A percentile compares a stretch with the other conserved stretches of the same genome.
phyloP scores from a whole-genome alignment of 2,329 filamentous ascomycete species.

The Aspergillus ibericus region DNA sequence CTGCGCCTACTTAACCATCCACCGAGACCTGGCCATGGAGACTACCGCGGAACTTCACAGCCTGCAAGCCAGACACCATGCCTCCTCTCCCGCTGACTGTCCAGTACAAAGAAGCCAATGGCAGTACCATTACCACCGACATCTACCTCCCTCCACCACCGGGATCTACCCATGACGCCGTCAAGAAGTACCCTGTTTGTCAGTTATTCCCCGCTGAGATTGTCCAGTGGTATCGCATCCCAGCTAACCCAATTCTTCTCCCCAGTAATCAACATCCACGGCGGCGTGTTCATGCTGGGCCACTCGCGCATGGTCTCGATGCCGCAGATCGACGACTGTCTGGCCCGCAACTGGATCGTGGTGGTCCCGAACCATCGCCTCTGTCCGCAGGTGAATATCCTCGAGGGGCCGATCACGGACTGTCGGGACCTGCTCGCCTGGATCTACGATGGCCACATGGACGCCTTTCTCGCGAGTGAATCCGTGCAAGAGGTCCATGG shows the following conservation, averaged over 20 bases:
- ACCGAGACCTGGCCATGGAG: too few relatives aligned
- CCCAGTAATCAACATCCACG: slow-evolving; percentile 45
- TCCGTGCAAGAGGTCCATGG: not conserved
- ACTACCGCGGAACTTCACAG: too few relatives aligned
- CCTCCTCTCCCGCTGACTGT: slow-evolving; percentile 19
- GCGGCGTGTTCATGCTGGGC: slow-evolving; percentile 48
- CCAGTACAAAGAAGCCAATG: slow-evolving; percentile 24
- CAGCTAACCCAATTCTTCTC: slow-evolving; percentile 7
- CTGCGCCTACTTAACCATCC: not conserved
- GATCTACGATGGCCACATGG: slow-evolving; percentile 35
- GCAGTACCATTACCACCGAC: slow-evolving; percentile 27
- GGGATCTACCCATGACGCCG: not conserved
- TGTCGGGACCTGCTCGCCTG: slow-evolving; percentile 46
- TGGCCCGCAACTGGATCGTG: slow-evolving; percentile 41
- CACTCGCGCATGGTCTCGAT: slow-evolving; percentile 41
- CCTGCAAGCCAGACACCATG: slow-evolving; percentile 5
- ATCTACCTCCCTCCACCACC: slow-evolving; percentile 25
- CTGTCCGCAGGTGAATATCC: slow-evolving; percentile 50
- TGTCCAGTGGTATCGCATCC: not conserved
- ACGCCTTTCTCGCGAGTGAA: slow-evolving; percentile 29
- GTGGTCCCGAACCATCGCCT: slow-evolving; percentile 36
- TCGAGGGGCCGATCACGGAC: slow-evolving; percentile 51
- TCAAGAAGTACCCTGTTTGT: slow-evolving; percentile 25
- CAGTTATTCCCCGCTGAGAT: slow-evolving; percentile 5
- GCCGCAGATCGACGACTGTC: slow-evolving; percentile 41